These are phyloP conservation scores for Blastobotrys attinorum DNA, from an alignment of 805 yeast genomes.

Conservation along the genomic window DNA sequence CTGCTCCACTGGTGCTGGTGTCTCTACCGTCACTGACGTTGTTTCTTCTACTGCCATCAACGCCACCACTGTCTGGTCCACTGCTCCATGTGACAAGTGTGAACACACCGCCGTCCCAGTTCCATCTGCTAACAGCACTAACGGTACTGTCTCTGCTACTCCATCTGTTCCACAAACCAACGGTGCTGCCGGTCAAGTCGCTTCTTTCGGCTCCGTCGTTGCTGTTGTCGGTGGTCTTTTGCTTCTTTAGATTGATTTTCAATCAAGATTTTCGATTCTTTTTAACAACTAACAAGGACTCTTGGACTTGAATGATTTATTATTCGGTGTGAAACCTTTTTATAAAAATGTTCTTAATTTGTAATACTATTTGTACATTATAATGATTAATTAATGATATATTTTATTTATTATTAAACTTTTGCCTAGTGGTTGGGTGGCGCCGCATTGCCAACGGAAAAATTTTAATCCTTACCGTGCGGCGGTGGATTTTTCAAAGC, in stretches of 20 bases:
- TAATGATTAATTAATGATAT: not conserved
- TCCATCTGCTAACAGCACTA: not conserved
- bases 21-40: not conserved
- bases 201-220: not conserved
- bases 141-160: not conserved
- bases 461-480: too few relatives aligned
- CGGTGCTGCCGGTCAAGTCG: not conserved
- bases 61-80: not conserved
- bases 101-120: not conserved
- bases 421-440: too few relatives aligned
- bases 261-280: too few relatives aligned
- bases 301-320: not conserved
- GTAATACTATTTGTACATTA: not conserved
- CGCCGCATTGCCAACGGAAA: too few relatives aligned
- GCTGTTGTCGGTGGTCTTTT: not conserved
- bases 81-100: not conserved
- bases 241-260: not conserved
- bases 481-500: too few relatives aligned
- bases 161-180: not conserved
- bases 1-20: not conserved
- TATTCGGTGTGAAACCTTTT: not conserved
- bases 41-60: not conserved
- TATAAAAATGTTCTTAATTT: too few relatives aligned
- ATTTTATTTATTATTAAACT: too few relatives aligned
- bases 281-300: too few relatives aligned